These are phyloP conservation scores for Penicillium simplicissimum DNA, from an alignment of 495 filamentous ascomycete species.

Conservation along the genomic window DNA sequence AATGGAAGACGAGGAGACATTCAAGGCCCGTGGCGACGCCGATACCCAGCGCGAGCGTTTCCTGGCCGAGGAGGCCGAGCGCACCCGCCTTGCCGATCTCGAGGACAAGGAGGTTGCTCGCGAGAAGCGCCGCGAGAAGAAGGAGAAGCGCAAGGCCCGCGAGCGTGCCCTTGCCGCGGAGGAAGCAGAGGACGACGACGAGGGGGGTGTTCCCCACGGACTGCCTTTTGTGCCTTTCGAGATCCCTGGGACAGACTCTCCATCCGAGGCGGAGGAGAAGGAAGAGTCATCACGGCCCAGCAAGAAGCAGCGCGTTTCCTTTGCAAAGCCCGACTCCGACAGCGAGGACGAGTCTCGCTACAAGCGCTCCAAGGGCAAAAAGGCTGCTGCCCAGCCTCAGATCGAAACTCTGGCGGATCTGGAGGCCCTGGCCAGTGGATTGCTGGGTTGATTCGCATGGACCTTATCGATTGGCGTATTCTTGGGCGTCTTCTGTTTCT, in stretches of 20 bases:
- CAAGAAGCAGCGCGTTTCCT: conserved; percentile 48
- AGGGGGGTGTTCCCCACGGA: conserved; percentile 41
- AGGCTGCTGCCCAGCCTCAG: conserved; percentile 49
- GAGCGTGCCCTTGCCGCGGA: conserved; percentile 57
- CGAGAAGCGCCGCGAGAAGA: conserved; percentile 81
- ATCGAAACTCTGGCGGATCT: conserved; percentile 87
- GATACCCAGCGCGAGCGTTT: conserved; percentile 75
- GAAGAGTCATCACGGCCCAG: conserved; percentile 30
- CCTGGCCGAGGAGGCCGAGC: conserved; percentile 67
- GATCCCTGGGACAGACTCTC: conserved; percentile 30
- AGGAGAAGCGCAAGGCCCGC: conserved; percentile 77
- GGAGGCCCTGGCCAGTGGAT: conserved; percentile 80
- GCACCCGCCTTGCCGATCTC: conserved; percentile 75
- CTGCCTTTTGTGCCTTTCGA: conserved; percentile 40
- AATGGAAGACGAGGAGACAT: conserved; percentile 78
- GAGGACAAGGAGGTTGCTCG: conserved; percentile 78
- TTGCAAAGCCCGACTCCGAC: conserved; percentile 38
- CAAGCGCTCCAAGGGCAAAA: conserved; percentile 49
- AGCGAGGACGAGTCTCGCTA: conserved; percentile 46
- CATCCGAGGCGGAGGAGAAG: conserved; percentile 31
- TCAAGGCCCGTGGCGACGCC: conserved; percentile 70
- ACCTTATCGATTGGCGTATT: conserved; percentile 8
- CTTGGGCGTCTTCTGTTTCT: conserved; percentile 13
- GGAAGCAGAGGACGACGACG: conserved; percentile 38
- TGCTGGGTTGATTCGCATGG: conserved; percentile 56